Evolutionary conservation across 140 eudicot species (phyloP).

Genomic region (Ambrosia hybrid): DNA sequence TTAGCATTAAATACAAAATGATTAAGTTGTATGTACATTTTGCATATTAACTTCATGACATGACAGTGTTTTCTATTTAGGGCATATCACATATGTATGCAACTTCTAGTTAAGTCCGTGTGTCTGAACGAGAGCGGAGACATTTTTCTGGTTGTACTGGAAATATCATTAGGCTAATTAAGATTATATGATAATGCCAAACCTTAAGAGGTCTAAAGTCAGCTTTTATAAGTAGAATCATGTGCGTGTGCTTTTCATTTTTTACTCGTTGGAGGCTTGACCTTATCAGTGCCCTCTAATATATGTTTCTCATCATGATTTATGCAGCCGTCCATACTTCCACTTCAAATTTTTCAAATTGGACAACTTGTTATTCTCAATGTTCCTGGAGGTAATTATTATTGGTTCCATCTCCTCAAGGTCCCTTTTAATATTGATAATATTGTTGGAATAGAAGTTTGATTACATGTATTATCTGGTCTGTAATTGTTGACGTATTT

Average conservation of each 20-base stretch:
- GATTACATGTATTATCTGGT: too few species aligned
- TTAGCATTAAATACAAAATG: not conserved
- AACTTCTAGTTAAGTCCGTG: too few species aligned
- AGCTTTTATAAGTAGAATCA: not conserved
- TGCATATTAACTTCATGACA: not conserved
- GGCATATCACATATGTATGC: too few species aligned
- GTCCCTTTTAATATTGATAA: not conserved
- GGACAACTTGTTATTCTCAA: conserved; percentile 61
- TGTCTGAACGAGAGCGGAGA: not conserved
- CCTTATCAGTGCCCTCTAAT: not conserved
- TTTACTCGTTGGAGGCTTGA: not conserved
- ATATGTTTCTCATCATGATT: conserved; percentile 1
- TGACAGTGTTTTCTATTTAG: too few species aligned
- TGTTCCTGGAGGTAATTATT: conserved; percentile 56
- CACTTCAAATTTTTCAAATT: conserved; percentile 50
- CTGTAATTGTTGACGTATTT: too few species aligned
- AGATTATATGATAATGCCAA: conserved; percentile 11
- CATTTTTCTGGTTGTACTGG: not conserved
- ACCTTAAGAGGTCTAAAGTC: too few species aligned
- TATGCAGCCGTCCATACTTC: conserved; percentile 58
- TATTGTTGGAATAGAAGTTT: too few species aligned
- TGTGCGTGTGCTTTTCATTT: not conserved
- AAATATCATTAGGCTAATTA: not conserved
- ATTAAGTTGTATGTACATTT: not conserved
- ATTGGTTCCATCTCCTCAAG: not conserved